phyloP scores from a whole-genome alignment of 768 basidiomycete species.

The Suillus subaureus region DNA sequence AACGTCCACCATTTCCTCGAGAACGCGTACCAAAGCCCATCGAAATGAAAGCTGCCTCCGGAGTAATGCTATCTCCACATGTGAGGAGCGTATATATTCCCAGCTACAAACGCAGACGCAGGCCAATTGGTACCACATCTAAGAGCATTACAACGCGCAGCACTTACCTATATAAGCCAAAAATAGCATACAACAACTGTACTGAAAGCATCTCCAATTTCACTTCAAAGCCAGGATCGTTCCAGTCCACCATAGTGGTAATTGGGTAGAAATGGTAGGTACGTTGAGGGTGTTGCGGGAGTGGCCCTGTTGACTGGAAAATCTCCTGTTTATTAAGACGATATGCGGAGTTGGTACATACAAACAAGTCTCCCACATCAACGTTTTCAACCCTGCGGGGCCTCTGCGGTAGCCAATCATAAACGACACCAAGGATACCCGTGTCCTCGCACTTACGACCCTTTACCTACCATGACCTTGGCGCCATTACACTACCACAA shows the following conservation, averaged over 20 bases:
- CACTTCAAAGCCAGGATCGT: background rate
- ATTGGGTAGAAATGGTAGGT: background rate
- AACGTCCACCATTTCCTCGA: background rate
- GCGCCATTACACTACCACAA: background rate
- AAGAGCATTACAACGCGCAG: background rate
- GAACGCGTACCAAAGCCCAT: background rate
- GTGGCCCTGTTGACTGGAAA: background rate
- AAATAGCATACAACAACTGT: background rate
- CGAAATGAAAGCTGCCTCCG: background rate
- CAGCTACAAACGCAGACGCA: background rate
- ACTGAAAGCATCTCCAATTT: background rate
- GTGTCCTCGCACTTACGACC: background rate
- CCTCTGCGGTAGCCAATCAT: background rate
- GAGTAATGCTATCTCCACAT: background rate
- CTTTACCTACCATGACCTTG: background rate
- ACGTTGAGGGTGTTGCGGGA: background rate
- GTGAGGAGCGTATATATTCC: constrained; percentile 4
- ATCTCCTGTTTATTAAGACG: background rate
- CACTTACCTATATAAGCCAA: constrained; percentile 1
- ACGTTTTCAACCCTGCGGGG: background rate
- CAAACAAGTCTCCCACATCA: background rate
- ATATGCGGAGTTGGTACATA: background rate
- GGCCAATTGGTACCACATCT: background rate
- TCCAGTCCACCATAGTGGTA: background rate
- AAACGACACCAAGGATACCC: background rate